Conservation (phyloP, 106 monocot species). For the Phalaenopsis equestris region DNA sequence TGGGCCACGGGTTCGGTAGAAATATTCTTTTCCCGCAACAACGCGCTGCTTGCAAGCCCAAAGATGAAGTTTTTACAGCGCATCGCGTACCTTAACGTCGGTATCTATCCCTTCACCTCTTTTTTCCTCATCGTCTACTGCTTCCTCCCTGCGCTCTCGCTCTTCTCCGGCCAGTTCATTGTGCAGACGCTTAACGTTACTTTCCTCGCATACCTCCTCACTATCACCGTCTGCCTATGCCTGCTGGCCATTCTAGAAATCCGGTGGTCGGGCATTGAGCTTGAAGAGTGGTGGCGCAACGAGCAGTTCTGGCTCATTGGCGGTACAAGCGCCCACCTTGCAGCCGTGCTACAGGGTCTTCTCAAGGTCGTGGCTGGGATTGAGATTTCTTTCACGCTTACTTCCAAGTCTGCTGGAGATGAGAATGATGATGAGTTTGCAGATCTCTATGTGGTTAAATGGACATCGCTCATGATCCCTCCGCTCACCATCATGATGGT, state of each 20-base stretch:
- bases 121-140: slow-evolving; percentile 80
- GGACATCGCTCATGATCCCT: slow-evolving; percentile 40
- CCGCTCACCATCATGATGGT: slow-evolving; percentile 62
- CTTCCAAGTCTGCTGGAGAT: slow-evolving; percentile 31
- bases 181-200: slow-evolving; percentile 60
- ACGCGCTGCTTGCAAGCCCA: slow-evolving; percentile 47
- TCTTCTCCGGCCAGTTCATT: slow-evolving; percentile 78
- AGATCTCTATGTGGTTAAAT: slow-evolving; percentile 32
- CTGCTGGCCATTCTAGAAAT: slow-evolving; percentile 63
- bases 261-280: slow-evolving; percentile 61
- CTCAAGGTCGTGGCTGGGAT: slow-evolving; percentile 48
- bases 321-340: slow-evolving; percentile 69
- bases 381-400: slow-evolving; percentile 53
- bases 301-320: slow-evolving; percentile 70
- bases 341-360: slow-evolving; percentile 66
- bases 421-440: slow-evolving; percentile 48
- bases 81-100: slow-evolving; percentile 52
- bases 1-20: slow-evolving; percentile 82
- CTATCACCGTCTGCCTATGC: slow-evolving; percentile 49
- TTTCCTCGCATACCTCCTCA: slow-evolving; percentile 54
- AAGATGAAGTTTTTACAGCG: slow-evolving; percentile 65
- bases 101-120: slow-evolving; percentile 79
- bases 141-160: slow-evolving; percentile 77
- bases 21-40: slow-evolving; percentile 82
- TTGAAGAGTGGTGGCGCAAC: slow-evolving; percentile 81